phyloP scores from a whole-genome alignment of 345 rosid genomes.

The Mercurialis annua region DNA sequence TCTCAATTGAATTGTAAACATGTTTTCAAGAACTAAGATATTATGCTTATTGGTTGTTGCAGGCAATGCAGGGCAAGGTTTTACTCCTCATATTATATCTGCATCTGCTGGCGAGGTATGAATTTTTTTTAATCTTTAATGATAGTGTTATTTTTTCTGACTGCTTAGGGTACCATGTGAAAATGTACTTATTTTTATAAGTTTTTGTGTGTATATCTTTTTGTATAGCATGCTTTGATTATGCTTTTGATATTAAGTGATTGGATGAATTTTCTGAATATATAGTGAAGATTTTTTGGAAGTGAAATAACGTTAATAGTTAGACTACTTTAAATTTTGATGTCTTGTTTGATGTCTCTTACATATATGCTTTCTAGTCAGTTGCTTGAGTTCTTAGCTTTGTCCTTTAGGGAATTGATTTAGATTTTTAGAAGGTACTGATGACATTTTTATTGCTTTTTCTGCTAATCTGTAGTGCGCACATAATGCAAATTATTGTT shows the following conservation, averaged over 20 bases:
- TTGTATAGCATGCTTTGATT: constrained; percentile 1
- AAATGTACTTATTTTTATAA: not conserved
- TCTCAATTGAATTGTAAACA: not conserved
- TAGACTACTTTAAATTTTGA: not conserved
- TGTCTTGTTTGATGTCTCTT: not conserved
- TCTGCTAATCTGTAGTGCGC: not conserved
- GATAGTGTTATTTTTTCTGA: not conserved
- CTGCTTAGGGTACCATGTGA: not conserved
- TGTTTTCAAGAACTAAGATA: constrained; percentile 1
- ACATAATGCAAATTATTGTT: not conserved
- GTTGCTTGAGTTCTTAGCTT: not conserved
- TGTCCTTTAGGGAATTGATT: not conserved
- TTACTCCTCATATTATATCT: constrained; percentile 69
- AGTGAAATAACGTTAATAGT: not conserved
- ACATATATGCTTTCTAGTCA: not conserved
- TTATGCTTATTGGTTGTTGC: constrained; percentile 26
- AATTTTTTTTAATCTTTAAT: constrained; percentile 4
- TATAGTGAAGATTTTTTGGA: not conserved
- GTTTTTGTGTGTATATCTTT: not conserved
- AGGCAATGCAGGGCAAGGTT: constrained; percentile 73
- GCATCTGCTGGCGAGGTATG: constrained; percentile 85
- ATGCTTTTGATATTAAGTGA: not conserved
- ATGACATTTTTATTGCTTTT: not conserved
- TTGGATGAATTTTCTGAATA: constrained; percentile 1
- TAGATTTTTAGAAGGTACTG: not conserved